Evolutionary conservation across 2,329 filamentous ascomycete genomes (phyloP).

Genomic region (Cladosporium sp.): DNA sequence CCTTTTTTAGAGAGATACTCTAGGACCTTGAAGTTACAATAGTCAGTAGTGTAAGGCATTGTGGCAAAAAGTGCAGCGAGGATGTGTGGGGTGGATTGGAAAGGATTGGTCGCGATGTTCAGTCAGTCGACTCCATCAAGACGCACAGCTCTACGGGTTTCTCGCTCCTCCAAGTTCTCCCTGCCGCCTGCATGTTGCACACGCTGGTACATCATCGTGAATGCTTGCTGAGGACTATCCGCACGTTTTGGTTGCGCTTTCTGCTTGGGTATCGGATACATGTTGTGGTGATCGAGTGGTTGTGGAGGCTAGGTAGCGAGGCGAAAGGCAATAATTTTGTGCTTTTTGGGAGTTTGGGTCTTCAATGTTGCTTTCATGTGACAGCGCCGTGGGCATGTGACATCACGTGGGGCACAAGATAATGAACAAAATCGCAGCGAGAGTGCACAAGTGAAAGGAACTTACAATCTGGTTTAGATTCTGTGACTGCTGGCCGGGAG

Average conservation of each 20-base stretch:
- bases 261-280: not conserved
- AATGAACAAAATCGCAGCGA: not conserved
- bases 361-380: not conserved
- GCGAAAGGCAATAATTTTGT: not conserved
- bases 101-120: not conserved
- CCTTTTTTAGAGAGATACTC: slow-evolving; percentile 96
- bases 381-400: not conserved
- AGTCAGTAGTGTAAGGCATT: slow-evolving; percentile 1
- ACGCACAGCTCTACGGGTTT: not conserved
- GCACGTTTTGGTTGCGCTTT: not conserved
- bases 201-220: not conserved
- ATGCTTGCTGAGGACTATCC: not conserved
- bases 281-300: not conserved
- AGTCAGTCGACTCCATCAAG: not conserved
- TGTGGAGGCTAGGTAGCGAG: not conserved
- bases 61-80: not conserved
- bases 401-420: slow-evolving; percentile 4
- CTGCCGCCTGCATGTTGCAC: not conserved
- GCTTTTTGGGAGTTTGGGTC: not conserved
- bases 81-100: not conserved
- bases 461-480: slow-evolving; percentile 96
- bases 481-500: slow-evolving; percentile 66
- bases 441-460: slow-evolving; percentile 25
- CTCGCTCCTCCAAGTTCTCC: not conserved
- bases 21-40: slow-evolving; percentile 62